phyloP scores from a whole-genome alignment of 1,284 basidiomycete species.

The Cystobasidium slooffiae region DNA sequence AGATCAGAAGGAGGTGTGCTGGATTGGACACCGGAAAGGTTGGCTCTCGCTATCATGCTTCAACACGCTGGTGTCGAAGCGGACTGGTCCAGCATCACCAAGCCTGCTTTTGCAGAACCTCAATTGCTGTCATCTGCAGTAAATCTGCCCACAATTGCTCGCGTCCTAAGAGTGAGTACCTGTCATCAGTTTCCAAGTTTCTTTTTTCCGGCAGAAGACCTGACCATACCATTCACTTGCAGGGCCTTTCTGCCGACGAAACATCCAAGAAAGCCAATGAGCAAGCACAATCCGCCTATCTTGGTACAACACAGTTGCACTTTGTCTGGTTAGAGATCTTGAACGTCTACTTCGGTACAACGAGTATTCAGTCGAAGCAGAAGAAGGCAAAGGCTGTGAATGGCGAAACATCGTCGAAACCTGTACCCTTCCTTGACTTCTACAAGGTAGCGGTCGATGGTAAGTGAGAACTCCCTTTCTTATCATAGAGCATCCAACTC shows the following conservation, averaged over 20 bases:
- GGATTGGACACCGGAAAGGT: conserved; percentile 82
- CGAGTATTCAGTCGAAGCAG: conserved; percentile 6
- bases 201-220: neutral
- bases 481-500: neutral
- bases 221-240: neutral
- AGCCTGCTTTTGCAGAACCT: conserved; percentile 75
- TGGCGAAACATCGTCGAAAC: conserved; percentile 51
- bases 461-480: conserved; percentile 56
- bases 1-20: conserved; percentile 46
- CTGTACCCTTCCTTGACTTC: conserved; percentile 83
- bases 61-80: conserved; percentile 66
- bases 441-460: conserved; percentile 89
- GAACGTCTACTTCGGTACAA: conserved; percentile 69
- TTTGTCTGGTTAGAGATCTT: conserved; percentile 88
- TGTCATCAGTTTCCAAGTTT: neutral
- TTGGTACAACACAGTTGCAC: conserved; percentile 85
- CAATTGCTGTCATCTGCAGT: conserved; percentile 67
- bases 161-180: conserved; percentile 72
- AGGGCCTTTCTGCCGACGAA: conserved; percentile 35
- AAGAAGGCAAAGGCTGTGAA: conserved; percentile 37
- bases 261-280: conserved; percentile 61
- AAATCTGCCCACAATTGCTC: conserved; percentile 76
- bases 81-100: conserved; percentile 71
- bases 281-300: conserved; percentile 56
- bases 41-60: conserved; percentile 76